Conservation (phyloP, 805 yeast species). For the Teunomyces panamensis region DNA sequence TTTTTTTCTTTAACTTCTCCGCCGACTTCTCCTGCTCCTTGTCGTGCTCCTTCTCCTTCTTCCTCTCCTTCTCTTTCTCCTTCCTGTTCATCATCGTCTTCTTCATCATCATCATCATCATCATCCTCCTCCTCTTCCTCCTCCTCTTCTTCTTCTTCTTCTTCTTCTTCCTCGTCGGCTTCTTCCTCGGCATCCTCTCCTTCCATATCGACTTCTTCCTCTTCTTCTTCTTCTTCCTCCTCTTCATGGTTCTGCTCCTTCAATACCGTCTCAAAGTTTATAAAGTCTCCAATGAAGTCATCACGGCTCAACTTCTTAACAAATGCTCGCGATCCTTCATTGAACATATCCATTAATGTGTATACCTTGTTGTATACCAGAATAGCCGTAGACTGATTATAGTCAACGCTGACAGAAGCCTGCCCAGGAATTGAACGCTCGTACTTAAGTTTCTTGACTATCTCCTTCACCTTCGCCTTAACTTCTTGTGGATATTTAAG, state of each 20-base stretch:
- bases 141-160: conserved; percentile 3
- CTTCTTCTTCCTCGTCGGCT: conserved; percentile 4
- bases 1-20: conserved; percentile 5
- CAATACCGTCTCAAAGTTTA: conserved; percentile 20
- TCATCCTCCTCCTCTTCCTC: conserved; percentile 6
- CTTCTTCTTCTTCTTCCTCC: conserved; percentile 12
- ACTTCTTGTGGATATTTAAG: conserved; percentile 11
- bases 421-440: conserved; percentile 11
- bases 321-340: conserved; percentile 18
- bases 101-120: conserved; percentile 4
- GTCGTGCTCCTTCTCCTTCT: conserved; percentile 6
- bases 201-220: conserved; percentile 7
- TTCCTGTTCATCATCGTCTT: conserved; percentile 6
- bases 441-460: conserved; percentile 12
- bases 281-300: conserved; percentile 29
- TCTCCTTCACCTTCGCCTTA: conserved; percentile 16
- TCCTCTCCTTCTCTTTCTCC: conserved; percentile 11
- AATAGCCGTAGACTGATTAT: conserved; percentile 18
- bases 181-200: not conserved
- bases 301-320: conserved; percentile 18
- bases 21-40: not conserved
- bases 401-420: conserved; percentile 9
- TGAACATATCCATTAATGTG: conserved; percentile 11
- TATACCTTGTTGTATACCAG: conserved; percentile 24
- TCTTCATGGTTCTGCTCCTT: conserved; percentile 9